A percentile compares a stretch with the other conserved stretches of the same genome.
These are phyloP conservation scores for Scheffersomyces cryptocercus DNA, from an alignment of 1,139 yeast species.

Conservation along the genomic window DNA sequence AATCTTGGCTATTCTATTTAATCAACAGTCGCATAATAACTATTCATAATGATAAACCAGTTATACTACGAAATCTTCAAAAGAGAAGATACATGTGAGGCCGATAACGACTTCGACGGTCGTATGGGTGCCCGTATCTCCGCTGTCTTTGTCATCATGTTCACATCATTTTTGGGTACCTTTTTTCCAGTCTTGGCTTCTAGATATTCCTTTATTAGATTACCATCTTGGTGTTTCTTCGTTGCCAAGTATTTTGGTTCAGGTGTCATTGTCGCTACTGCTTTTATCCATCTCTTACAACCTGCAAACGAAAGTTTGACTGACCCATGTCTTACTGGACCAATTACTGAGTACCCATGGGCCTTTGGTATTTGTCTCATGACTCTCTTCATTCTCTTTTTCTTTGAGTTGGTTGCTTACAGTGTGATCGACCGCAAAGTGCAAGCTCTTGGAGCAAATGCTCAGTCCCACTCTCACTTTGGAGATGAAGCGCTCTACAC, in stretches of 20 bases:
- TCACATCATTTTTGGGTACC: conserved; percentile 58
- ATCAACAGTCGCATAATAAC: too few species aligned
- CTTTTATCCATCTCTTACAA: conserved; percentile 78
- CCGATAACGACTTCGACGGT: conserved; percentile 41
- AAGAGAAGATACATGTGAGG: conserved; percentile 34
- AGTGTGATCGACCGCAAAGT: conserved; percentile 46
- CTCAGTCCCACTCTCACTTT: conserved; percentile 51
- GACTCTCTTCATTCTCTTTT: conserved; percentile 51
- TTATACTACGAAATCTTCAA: conserved; percentile 10
- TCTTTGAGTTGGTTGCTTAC: conserved; percentile 58
- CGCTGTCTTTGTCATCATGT: conserved; percentile 65
- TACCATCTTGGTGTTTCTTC: conserved; percentile 61
- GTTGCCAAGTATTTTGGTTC: conserved; percentile 30
- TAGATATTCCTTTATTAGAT: conserved; percentile 48
- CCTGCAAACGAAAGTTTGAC: conserved; percentile 68
- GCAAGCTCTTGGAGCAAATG: conserved; percentile 17
- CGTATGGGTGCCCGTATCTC: conserved; percentile 69
- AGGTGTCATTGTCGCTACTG: conserved; percentile 39
- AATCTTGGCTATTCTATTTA: too few species aligned
- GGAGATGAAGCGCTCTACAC: conserved; percentile 40
- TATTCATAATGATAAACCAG: conserved; percentile 4
- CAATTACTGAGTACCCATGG: conserved; percentile 59
- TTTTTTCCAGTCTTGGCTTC: conserved; percentile 63
- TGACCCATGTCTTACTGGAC: conserved; percentile 54
- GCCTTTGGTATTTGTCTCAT: conserved; percentile 65